Conservation (phyloP, 345 rosid species). For the Cardamine resedifolia region DNA sequence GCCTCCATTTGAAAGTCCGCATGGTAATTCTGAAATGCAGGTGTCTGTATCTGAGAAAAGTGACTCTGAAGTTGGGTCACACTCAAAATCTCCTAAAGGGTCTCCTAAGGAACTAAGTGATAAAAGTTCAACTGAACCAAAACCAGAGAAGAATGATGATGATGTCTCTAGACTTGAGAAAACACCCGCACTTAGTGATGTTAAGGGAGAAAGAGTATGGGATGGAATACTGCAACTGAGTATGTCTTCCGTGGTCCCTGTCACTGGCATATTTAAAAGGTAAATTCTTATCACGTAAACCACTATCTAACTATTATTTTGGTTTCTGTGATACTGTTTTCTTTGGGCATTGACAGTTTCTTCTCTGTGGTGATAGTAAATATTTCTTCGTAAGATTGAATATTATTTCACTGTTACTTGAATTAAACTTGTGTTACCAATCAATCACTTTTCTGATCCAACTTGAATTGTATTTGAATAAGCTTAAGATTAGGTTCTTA, state of each 20-base stretch:
- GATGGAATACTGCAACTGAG: conserved; percentile 79
- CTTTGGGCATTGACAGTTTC: background rate
- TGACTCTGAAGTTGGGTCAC: conserved; percentile 36
- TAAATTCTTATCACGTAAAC: conserved; percentile 32
- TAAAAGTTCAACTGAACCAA: conserved; percentile 23
- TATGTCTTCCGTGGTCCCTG: conserved; percentile 49
- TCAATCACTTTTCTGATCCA: background rate
- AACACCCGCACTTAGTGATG: conserved; percentile 26
- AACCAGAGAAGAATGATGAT: conserved; percentile 17
- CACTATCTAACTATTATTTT: background rate
- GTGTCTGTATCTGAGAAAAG: conserved; percentile 44
- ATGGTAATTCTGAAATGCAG: conserved; percentile 38
- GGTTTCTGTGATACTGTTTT: background rate
- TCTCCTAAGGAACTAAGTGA: conserved; percentile 42
- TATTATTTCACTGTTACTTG: background rate
- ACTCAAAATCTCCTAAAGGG: conserved; percentile 29
- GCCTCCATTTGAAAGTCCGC: conserved; percentile 79
- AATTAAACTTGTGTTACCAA: conserved; percentile 1
- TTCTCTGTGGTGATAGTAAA: background rate
- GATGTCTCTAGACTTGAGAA: conserved; percentile 29
- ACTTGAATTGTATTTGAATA: conserved; percentile 2
- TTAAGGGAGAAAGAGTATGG: conserved; percentile 66
- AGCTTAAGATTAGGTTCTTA: background rate
- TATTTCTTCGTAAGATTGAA: background rate
- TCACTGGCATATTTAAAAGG: conserved; percentile 74